Evolutionary conservation across 1,139 yeast species (phyloP), one percentile per base, ranked within the genome.

Genomic region (Debaryomyces subglobosus): DNA sequence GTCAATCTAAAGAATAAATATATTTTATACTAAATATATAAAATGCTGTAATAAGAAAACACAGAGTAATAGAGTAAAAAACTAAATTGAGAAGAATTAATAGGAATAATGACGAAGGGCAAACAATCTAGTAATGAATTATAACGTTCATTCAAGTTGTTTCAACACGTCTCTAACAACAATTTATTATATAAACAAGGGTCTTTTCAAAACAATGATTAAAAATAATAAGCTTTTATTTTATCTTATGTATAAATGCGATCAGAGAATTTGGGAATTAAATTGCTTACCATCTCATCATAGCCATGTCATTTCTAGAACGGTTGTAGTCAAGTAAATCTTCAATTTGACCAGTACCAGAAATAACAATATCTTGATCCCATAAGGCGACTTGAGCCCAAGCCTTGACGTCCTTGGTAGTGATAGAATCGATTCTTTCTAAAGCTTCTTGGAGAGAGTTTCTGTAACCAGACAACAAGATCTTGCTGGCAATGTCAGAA

Each of bases 341-440:
- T 78, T 87, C 96, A 73, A 85, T 86, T 75, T 84, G 88, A 70
- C 96, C 96, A 56, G 89, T 82, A 71, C 88, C 94, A 50, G 92
- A 79, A 63, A 87, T 75, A 60, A 88, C 95, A 64, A 87, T 77
- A 69, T 87, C 96, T 77, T 84, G 87, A 72, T 87, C 95, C 89
- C 90, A 87, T 67, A 87, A 78, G 70, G 82, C 76, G 57, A 77
- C 78, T 65, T 80, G 79, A 59, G 94, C 94, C 94, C 94, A 87
- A 48, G 79, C 74, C 68, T 79, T 82, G 57, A 87, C 75, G 59
- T 82, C 83, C 58, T 74, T 71, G 56, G 81, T 78, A 52, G 84
- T 68, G 59, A 87, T 79, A 49, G 82, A 76, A 63, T 87, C 92
- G 63, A 87, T 81, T 60, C 78, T 74, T 53, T 77, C 78, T 64